Conservation (phyloP, 805 yeast genomes). For the Saccharomycopsis sp. region DNA sequence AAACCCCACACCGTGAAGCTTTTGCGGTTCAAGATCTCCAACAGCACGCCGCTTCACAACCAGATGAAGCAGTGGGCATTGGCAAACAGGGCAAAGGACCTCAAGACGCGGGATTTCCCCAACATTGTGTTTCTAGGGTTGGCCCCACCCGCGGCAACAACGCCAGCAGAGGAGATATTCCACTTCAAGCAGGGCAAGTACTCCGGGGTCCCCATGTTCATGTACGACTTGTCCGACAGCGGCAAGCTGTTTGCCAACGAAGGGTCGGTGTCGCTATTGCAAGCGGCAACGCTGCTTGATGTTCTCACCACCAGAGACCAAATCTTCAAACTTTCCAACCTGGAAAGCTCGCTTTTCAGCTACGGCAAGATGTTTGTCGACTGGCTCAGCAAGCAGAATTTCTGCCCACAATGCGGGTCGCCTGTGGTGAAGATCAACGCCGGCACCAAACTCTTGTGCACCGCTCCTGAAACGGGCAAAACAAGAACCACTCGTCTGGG, state of each 20-base stretch:
- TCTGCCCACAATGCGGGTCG: conserved; percentile 84
- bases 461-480: conserved; percentile 22
- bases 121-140: conserved; percentile 34
- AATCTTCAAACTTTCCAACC: conserved; percentile 23
- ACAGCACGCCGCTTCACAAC: conserved; percentile 18
- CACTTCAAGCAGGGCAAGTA: conserved; percentile 34
- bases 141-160: conserved; percentile 23
- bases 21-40: conserved; percentile 18
- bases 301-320: conserved; percentile 17
- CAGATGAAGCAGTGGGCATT: conserved; percentile 23
- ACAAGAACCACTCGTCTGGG: too few species aligned
- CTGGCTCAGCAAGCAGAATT: conserved; percentile 67
- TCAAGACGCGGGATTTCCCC: conserved; percentile 19
- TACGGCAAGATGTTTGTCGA: conserved; percentile 80
- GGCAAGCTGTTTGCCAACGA: background rate
- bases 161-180: conserved; percentile 31
- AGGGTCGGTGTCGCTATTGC: background rate
- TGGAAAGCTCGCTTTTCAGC: conserved; percentile 60
- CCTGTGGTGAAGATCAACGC: conserved; percentile 53
- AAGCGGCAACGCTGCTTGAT: too few species aligned
- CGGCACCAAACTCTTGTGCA: conserved; percentile 54
- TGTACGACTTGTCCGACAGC: conserved; percentile 43
- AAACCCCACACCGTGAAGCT: conserved; percentile 19
- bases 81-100: conserved; percentile 16
- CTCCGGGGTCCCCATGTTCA: conserved; percentile 56